These are phyloP conservation scores for Limonomyces culmigenus DNA, from an alignment of 1,284 basidiomycete species.

Conservation along the genomic window DNA sequence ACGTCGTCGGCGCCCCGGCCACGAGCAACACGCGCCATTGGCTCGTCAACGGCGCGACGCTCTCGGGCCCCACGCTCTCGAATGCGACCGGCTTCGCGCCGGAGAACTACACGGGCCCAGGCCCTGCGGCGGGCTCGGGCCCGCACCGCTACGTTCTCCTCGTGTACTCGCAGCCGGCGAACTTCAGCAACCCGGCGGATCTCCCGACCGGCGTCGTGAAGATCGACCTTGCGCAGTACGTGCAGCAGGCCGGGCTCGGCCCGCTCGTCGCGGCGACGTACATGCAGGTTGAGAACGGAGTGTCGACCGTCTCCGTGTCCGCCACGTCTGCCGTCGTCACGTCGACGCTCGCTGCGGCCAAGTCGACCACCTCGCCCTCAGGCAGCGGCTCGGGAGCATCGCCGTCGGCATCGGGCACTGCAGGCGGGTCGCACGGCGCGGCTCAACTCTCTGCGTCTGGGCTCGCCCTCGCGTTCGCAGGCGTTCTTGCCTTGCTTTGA, in stretches of 20 bases:
- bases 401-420: too few relatives aligned
- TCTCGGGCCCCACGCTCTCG: conserved; percentile 21
- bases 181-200: conserved; percentile 44
- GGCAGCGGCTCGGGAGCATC: background rate
- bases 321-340: conserved; percentile 26
- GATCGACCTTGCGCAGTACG: background rate
- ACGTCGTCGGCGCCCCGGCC: conserved; percentile 32
- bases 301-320: conserved; percentile 30
- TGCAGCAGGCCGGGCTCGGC: conserved; percentile 34
- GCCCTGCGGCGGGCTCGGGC: conserved; percentile 47
- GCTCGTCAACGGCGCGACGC: conserved; percentile 52
- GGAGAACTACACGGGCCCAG: conserved; percentile 60
- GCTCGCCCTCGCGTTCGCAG: too few relatives aligned
- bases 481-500: too few relatives aligned
- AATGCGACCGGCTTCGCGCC: conserved; percentile 32
- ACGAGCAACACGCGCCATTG: conserved; percentile 58
- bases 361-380: background rate
- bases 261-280: conserved; percentile 49
- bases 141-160: conserved; percentile 55
- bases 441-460: too few relatives aligned
- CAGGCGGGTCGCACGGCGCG: too few relatives aligned
- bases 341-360: background rate
- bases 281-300: conserved; percentile 59
- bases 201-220: conserved; percentile 19
- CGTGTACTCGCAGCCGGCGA: conserved; percentile 41